Percentiles rank a stretch among this genome's conserved stretches.
phyloP scores from a whole-genome alignment of 176 grass and related monocot genomes.

The Rhipidocladum racemiflorum region DNA sequence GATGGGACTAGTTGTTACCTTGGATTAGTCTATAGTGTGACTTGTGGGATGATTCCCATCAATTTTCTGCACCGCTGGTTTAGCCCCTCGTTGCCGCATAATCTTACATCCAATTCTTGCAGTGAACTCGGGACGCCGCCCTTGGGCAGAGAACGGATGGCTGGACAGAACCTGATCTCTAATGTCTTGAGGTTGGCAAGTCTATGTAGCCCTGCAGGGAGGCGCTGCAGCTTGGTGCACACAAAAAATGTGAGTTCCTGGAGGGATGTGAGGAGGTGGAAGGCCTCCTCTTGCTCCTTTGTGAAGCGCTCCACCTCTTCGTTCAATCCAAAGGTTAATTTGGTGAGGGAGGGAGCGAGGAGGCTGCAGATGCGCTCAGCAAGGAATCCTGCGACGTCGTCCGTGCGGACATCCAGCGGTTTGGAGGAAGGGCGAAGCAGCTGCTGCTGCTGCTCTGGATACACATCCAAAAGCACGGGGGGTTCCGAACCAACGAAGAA shows the following conservation, averaged over 20 bases:
- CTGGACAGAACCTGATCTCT: accelerated
- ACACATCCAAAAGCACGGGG: too few relatives aligned
- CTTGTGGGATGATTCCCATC: background rate
- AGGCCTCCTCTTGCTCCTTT: background rate
- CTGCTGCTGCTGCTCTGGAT: too few relatives aligned
- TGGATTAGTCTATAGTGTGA: background rate
- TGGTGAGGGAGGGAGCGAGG: too few relatives aligned
- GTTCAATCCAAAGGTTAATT: too few relatives aligned
- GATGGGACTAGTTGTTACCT: background rate
- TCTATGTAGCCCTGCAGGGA: background rate
- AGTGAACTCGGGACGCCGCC: background rate
- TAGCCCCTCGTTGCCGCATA: accelerated
- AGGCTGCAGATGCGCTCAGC: background rate
- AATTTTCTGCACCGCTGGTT: background rate
- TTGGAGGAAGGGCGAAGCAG: too few relatives aligned
- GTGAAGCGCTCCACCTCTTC: constrained; percentile 1
- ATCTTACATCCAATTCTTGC: accelerated
- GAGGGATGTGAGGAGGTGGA: constrained; percentile 16
- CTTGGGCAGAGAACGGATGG: background rate
- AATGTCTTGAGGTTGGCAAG: background rate
- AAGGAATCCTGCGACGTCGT: background rate
- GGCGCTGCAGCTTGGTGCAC: accelerated
- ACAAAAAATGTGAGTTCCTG: accelerated
- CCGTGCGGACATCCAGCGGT: accelerated
- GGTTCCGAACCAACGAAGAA: background rate